Conservation (phyloP, 73 alveolate genomes). For the Durusdinium trenchii region DNA sequence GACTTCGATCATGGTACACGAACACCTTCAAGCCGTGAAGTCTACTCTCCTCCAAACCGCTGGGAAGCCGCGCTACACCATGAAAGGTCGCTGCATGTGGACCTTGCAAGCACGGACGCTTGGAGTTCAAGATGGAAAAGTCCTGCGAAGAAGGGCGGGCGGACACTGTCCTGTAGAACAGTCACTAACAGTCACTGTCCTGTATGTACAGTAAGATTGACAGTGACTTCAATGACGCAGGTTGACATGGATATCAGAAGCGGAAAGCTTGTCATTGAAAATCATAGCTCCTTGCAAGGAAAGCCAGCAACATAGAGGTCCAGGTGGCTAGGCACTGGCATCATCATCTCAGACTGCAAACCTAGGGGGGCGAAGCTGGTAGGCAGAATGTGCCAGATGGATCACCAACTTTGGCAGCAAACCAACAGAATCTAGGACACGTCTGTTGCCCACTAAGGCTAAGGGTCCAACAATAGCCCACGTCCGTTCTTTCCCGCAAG, state of each 20-base stretch:
- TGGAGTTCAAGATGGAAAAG: constrained; percentile 78
- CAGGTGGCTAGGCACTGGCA: constrained; percentile 59
- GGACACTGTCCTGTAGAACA: not conserved
- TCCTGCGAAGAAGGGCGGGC: constrained; percentile 5
- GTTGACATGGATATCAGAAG: not conserved
- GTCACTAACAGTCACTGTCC: not conserved
- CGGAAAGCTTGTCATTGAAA: too few relatives aligned
- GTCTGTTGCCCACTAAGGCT: not conserved
- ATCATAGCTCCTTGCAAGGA: constrained; percentile 79
- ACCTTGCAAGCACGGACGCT: constrained; percentile 83
- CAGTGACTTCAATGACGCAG: not conserved
- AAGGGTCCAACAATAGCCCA: not conserved
- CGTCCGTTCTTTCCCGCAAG: constrained; percentile 8
- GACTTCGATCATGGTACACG: too few relatives aligned
- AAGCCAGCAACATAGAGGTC: constrained; percentile 86
- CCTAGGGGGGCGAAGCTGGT: too few relatives aligned
- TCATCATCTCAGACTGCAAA: not conserved
- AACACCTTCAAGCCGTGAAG: too few relatives aligned
- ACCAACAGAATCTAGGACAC: not conserved
- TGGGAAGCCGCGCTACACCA: constrained; percentile 58
- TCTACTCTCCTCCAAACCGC: too few relatives aligned
- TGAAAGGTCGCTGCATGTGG: constrained; percentile 76
- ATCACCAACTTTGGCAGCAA: constrained; percentile 9
- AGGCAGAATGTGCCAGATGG: too few relatives aligned
- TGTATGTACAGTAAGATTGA: not conserved